Evolutionary conservation across 192 early-diverging fungal species (phyloP).

Genomic region (Podila minutissima): DNA sequence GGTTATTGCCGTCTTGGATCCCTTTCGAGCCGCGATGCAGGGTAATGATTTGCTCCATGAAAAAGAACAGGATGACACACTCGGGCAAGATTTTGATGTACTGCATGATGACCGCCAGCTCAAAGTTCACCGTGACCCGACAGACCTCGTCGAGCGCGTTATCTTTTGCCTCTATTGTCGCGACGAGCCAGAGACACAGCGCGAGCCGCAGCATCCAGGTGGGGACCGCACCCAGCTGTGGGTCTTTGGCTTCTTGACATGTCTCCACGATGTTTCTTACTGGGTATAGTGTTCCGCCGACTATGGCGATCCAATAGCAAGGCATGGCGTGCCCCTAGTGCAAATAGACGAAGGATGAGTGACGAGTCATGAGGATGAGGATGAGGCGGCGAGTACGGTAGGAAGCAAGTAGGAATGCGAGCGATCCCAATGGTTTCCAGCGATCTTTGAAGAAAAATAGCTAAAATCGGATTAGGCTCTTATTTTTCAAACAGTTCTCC

Average conservation of each 20-base stretch:
- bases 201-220: conserved; percentile 37
- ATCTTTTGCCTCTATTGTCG: conserved; percentile 15
- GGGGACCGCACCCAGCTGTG: conserved; percentile 13
- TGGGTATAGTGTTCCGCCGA: conserved; percentile 35
- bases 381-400: no score
- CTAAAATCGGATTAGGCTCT: no score
- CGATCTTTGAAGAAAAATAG: no score
- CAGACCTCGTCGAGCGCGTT: conserved; percentile 21
- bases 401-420: no score
- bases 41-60: conserved; percentile 39
- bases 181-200: conserved; percentile 35
- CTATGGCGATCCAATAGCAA: conserved; percentile 19
- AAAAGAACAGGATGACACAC: conserved; percentile 30
- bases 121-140: conserved; percentile 13
- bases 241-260: no score
- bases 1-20: conserved; percentile 3
- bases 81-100: conserved; percentile 46
- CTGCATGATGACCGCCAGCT: conserved; percentile 29
- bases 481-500: no score
- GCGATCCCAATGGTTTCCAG: no score
- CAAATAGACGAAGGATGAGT: no score
- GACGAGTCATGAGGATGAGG: no score
- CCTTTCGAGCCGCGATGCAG: conserved; percentile 15
- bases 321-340: no score
- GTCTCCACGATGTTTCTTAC: no score